Percentiles rank a stretch among this genome's conserved stretches.
Evolutionary conservation across 805 yeast species (phyloP).

Genomic region (Yarrowia porcina): DNA sequence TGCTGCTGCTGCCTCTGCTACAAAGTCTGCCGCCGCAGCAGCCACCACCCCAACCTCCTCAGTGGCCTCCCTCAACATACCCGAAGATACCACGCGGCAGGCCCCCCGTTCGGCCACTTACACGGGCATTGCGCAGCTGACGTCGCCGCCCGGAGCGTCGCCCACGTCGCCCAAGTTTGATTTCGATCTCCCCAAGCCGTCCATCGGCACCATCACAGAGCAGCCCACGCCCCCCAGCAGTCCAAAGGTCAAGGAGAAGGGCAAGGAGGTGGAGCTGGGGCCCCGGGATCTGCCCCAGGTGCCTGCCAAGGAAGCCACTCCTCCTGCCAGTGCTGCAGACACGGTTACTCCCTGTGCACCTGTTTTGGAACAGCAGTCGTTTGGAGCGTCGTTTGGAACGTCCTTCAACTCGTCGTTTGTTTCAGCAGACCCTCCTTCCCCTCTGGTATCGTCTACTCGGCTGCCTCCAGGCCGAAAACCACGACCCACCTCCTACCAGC

Average conservation of each 20-base stretch:
- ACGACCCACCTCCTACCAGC: slow-evolving; percentile 42
- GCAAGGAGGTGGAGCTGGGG: background rate
- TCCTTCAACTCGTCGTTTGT: background rate
- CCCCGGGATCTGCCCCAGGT: background rate
- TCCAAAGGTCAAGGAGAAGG: background rate
- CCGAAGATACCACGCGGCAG: background rate
- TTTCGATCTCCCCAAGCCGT: slow-evolving; percentile 2
- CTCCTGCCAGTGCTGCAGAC: background rate
- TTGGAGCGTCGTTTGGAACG: background rate
- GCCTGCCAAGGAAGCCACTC: background rate
- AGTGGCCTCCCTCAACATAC: slow-evolving; percentile 11
- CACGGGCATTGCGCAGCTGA: slow-evolving; percentile 4
- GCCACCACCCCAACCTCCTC: background rate
- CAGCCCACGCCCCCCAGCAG: slow-evolving; percentile 28
- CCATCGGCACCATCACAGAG: slow-evolving; percentile 21
- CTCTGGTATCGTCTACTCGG: slow-evolving; percentile 1
- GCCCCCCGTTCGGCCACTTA: slow-evolving; percentile 12
- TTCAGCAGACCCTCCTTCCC: background rate
- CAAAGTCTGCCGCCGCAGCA: background rate
- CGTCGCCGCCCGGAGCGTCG: background rate
- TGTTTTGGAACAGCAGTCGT: background rate
- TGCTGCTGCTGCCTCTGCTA: background rate
- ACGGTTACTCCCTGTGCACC: background rate
- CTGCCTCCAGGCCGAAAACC: slow-evolving; percentile 35
- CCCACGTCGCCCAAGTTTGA: slow-evolving; percentile 9